Conservation (phyloP, 768 basidiomycete species). For the Chalciporus pseudorubinellus region DNA sequence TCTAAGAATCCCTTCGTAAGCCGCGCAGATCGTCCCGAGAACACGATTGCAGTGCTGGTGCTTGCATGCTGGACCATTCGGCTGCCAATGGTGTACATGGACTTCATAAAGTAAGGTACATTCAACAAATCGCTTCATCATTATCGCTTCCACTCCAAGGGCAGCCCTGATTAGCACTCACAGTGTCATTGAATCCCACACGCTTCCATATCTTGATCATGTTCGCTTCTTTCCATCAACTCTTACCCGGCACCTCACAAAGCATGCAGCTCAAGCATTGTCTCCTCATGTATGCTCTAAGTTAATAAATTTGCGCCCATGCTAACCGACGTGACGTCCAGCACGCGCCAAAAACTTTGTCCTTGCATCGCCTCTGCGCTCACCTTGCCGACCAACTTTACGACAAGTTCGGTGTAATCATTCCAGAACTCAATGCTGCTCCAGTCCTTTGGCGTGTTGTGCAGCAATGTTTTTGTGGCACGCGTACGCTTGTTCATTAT, state of each 20-base stretch:
- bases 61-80: conserved; percentile 80
- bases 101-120: conserved; percentile 63
- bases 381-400: conserved; percentile 60
- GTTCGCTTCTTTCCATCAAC: conserved; percentile 55
- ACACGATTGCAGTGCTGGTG: conserved; percentile 65
- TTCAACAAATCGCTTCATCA: background rate
- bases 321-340: conserved; percentile 32
- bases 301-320: background rate
- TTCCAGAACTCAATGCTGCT: conserved; percentile 73
- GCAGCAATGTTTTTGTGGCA: conserved; percentile 58
- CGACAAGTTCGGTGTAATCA: conserved; percentile 51
- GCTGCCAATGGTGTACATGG: conserved; percentile 70
- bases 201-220: conserved; percentile 80
- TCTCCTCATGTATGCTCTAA: conserved; percentile 57
- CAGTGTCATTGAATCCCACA: conserved; percentile 72
- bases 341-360: conserved; percentile 60
- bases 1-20: conserved; percentile 20
- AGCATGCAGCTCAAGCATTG: conserved; percentile 61
- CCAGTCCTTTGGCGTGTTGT: conserved; percentile 78
- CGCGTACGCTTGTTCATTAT: conserved; percentile 54
- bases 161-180: conserved; percentile 10
- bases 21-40: conserved; percentile 40
- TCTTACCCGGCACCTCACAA: conserved; percentile 70
- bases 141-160: background rate
- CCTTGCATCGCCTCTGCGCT: conserved; percentile 59